Percentiles rank a stretch among this genome's conserved stretches.
These are phyloP conservation scores for Draba incana DNA, from an alignment of 345 rosid genomes.

Conservation along the genomic window DNA sequence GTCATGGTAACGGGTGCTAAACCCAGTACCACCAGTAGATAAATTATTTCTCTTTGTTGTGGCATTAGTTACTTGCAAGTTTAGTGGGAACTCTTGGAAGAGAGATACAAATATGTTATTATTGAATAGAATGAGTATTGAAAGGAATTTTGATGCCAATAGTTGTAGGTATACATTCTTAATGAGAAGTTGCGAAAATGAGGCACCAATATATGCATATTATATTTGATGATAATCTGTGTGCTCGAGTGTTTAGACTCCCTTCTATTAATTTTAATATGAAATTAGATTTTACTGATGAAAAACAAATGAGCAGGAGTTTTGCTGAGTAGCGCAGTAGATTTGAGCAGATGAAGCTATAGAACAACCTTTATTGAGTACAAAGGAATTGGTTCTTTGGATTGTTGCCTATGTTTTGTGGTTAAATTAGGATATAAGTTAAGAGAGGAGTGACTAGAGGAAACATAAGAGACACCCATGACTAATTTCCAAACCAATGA, in stretches of 20 bases:
- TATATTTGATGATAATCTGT: background rate
- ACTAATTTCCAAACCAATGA: background rate
- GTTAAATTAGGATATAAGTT: background rate
- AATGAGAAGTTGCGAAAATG: background rate
- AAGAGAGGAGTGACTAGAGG: background rate
- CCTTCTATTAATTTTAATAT: too few relatives aligned
- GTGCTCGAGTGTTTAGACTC: background rate
- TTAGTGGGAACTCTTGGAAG: background rate
- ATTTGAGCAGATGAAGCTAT: too few relatives aligned
- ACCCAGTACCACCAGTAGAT: too few relatives aligned
- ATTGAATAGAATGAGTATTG: background rate
- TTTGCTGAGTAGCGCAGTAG: too few relatives aligned
- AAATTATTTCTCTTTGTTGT: constrained; percentile 1
- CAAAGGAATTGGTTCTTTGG: background rate
- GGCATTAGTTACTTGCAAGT: background rate
- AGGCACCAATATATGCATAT: background rate
- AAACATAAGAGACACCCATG: background rate
- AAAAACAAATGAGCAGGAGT: too few relatives aligned
- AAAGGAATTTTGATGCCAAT: background rate
- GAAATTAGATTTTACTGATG: too few relatives aligned
- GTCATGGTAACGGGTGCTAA: too few relatives aligned
- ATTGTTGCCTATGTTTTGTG: background rate
- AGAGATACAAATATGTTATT: background rate
- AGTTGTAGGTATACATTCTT: background rate
- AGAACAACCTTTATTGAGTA: background rate